phyloP scores from a whole-genome alignment of 306 rosid genomes.

The Castanea mollissima region DNA sequence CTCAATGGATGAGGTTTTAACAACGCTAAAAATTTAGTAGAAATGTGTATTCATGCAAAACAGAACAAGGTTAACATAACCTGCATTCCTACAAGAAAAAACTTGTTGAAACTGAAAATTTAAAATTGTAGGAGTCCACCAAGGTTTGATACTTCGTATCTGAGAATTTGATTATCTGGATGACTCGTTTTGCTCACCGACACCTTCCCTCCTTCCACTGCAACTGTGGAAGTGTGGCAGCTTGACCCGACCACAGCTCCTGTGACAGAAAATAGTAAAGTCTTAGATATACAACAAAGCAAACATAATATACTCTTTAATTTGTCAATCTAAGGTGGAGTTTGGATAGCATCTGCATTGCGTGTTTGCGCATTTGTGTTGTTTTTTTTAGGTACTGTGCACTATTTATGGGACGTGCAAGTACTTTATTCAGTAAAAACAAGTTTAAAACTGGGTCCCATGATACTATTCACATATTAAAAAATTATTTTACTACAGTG shows the following conservation, averaged over 20 bases:
- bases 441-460: too few relatives aligned
- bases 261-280: background rate
- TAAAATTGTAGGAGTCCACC: background rate
- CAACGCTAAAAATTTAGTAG: background rate
- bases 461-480: too few relatives aligned
- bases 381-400: too few relatives aligned
- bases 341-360: too few relatives aligned
- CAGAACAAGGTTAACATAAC: background rate
- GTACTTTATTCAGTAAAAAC: too few relatives aligned
- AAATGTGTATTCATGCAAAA: background rate
- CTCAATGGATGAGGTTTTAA: background rate
- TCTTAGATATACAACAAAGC: background rate
- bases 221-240: conserved; percentile 61
- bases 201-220: conserved; percentile 38
- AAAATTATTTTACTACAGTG: too few relatives aligned
- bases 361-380: too few relatives aligned
- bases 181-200: conserved; percentile 24
- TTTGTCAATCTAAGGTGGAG: background rate
- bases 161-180: conserved; percentile 22
- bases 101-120: background rate
- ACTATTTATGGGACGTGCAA: too few relatives aligned
- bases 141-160: background rate
- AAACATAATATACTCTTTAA: too few relatives aligned
- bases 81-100: background rate
- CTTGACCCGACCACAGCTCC: conserved; percentile 28